Conservation (phyloP, 2,329 filamentous ascomycete species). For the Sporothrix luriei region DNA sequence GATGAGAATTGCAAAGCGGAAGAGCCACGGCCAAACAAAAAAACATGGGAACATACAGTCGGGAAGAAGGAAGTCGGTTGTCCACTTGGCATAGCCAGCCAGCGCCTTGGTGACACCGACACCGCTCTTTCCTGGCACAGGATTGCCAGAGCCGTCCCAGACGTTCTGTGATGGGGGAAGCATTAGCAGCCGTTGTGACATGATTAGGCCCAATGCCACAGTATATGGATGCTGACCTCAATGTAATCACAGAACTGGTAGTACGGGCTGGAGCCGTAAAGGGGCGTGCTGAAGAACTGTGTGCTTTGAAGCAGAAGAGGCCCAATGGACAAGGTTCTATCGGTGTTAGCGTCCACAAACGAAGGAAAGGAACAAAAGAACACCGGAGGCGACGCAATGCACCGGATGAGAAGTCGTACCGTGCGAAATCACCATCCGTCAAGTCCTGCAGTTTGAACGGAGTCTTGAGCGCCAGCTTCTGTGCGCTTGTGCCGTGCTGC, state of each 20-base stretch:
- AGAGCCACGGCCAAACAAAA: too few species aligned
- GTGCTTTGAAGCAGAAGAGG: conserved; percentile 59
- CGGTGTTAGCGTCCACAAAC: background rate
- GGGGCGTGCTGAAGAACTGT: conserved; percentile 44
- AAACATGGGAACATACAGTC: conserved; percentile 35
- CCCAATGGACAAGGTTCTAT: conserved; percentile 55
- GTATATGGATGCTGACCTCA: conserved; percentile 39
- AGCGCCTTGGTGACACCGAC: conserved; percentile 56
- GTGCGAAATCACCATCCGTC: conserved; percentile 50
- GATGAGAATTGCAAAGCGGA: too few species aligned
- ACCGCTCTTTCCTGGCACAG: conserved; percentile 53
- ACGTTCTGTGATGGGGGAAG: conserved; percentile 40
- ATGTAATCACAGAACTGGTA: conserved; percentile 55
- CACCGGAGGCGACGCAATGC: background rate
- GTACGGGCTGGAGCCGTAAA: conserved; percentile 46
- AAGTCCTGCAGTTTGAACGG: conserved; percentile 53
- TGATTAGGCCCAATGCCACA: too few species aligned
- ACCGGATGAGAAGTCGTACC: conserved; percentile 31
- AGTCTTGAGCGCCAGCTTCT: conserved; percentile 51
- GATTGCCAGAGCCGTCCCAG: conserved; percentile 43
- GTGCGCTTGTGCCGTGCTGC: conserved; percentile 44
- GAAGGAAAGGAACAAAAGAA: too few species aligned
- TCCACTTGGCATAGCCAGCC: conserved; percentile 56
- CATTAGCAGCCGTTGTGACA: too few species aligned
- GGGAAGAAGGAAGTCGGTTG: conserved; percentile 48